Base-by-base conservation (phyloP, 2,329 filamentous ascomycete genomes). In the Tolypocladium pustulatum region DNA sequence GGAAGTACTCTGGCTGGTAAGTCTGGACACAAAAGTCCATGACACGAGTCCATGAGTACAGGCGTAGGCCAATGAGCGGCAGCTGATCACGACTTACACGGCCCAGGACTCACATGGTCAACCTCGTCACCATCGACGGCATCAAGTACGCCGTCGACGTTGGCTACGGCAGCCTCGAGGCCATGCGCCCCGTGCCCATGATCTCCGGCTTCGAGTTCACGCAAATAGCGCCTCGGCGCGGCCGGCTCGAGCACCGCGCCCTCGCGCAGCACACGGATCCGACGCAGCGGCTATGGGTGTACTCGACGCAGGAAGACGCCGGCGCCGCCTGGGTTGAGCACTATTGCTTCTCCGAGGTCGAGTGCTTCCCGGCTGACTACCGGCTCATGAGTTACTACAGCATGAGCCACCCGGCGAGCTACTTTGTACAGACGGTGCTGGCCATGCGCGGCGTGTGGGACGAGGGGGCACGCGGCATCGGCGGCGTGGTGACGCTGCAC, bases 51-150 rank as follows among this genome's bases (percentile, higher is more conserved):
- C n/a, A n/a, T n/a, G n/a, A n/a, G n/a, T n/a, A n/a, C n/a, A n/a
- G n/a, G n/a, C n/a, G n/a, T n/a, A n/a, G n/a, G n/a, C n/a, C n/a
- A n/a, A n/a, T n/a, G n/a, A n/a, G n/a, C n/a, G n/a, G n/a, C n/a
- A n/a, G n/a, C n/a, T n/a, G n/a, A n/a, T n/a, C n/a, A n/a, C n/a
- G n/a, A n/a, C n/a, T n/a, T n/a, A n/a, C n/a, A 38, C 25, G 49
- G 6, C 22, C 8, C 36, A 78, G 82, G 81, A 71, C 73, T 17
- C 84, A 87, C 67, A 81, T 85, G 75, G 72, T 84, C 57, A 81
- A 83, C 64, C 76, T 87, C 58, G 77, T 86, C 54, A 79, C 74
- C 32, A 75, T 89, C 27, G 70, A 73, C 22, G 43, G 43, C 43
- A 7, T 15, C 43, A 15, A 3, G 22, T 17, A 49, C 43, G 43